Evolutionary conservation across 495 filamentous ascomycete genomes (phyloP), one percentile per base, ranked within the genome.

Genomic region (Diplogelasinospora grovesii): DNA sequence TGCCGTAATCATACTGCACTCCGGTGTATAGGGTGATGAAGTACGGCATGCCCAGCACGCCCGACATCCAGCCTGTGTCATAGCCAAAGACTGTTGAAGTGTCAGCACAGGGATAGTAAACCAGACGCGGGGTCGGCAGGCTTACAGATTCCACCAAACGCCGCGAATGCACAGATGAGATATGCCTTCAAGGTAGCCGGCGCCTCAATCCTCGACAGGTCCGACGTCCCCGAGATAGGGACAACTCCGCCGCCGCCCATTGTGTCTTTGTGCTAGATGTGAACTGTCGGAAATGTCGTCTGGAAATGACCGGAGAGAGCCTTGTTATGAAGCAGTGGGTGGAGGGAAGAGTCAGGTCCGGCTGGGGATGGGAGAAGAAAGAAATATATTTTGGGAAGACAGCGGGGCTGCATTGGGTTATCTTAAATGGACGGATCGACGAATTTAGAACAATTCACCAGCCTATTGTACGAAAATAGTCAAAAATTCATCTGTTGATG

Each of bases 121-220:
- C n/a, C 13, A 25, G 10, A 18, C 8, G 10, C 4, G 15, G 19
- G 11, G 3, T 16, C 18, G 20, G 13, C 11, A 5, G 10, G 29
- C 55, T 48, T 50, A 59, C 55, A 73, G 46, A 81, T 75, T 50
- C 79, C 79, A 39, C 79, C 79, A 55, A 81, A 82, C 15, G 78
- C 68, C 22, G 78, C 75, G 53, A 83, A 83, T 28, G 71, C 77
- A 49, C 77, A 81, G 58, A 84, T 71, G 18, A 82, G 54, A 50
- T 84, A 83, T 9, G 78, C 77, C 65, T 78, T 79, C 39, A 73
- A 21, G 23, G 78, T 81, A 27, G 82, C 74, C 13, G 79, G 79
- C n/a, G 79, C 77, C 52, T 83, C 79, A 50, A 80, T 69, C 38
- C 69, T 67, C 25, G 61, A 58, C 22, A 66, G 56, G 48, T 78